Base-by-base conservation (phyloP, 2,329 filamentous ascomycete species). In the Cladosporium phlei region DNA sequence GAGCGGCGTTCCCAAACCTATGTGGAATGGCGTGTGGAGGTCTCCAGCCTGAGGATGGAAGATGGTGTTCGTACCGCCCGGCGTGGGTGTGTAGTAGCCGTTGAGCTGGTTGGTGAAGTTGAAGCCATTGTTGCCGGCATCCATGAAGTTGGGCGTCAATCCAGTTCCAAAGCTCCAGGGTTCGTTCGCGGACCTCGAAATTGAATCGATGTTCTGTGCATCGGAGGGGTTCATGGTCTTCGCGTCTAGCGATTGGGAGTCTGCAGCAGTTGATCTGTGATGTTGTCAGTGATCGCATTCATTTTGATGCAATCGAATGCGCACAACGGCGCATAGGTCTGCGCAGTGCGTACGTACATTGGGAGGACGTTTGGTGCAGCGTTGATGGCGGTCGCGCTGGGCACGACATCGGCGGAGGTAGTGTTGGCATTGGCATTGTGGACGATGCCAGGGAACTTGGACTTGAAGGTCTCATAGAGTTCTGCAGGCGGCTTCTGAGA, bases 51-150 rank as follows among this genome's bases (percentile, higher is more conserved):
- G 87, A 42, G 78, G 80, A 63, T 94, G 88, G 62, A 89, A 94
- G 54, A 91, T 69, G 14, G 86, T 85, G 61, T 85, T 88, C 53
- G 82, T 85, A 35, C 85, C 86, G 53, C 86, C 87, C 2, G 88
- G 86, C 1, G 88, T 94, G 2, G 90, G 87, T 6, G 88, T 90
- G 68, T 95, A 96, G 67, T 93, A 93, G 11, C 84, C 86, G 12
- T 86, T 79, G 35, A 85, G 79, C 54, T 90, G 86, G 66, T 86
- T 88, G 54, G 85, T 82, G 61, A 95, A 91, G 50, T 81, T 77
- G 67, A 95, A 96, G 19, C 82, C 80, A 64, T 88, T 88, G 22
- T 87, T 86, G 65, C 85, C 88, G 14, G 88, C 82, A 62, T 97
- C 91, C 62, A 97, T 78, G 48, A 95, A 74, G 17, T 89, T 93